Evolutionary conservation across 140 eudicot genomes (phyloP).

Genomic region (Oenanthe javanica): DNA sequence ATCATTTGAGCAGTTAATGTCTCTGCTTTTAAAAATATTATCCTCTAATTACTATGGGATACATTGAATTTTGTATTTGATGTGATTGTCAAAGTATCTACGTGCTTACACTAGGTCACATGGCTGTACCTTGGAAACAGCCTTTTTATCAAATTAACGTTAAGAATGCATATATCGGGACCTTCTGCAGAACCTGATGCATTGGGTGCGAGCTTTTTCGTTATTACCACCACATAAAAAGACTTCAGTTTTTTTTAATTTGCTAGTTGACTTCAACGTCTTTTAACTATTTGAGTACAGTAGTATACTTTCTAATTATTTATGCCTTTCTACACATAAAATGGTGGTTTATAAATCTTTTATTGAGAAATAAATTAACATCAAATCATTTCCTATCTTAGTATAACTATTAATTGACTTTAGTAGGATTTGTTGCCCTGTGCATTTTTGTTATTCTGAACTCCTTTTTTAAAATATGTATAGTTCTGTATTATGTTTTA

Average conservation of each 20-base stretch:
- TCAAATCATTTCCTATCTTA: not conserved
- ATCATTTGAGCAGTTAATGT: not conserved
- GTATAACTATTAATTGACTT: not conserved
- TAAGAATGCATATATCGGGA: not conserved
- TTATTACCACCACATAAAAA: not conserved
- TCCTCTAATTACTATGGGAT: not conserved
- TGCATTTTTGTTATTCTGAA: not conserved
- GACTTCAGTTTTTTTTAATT: not conserved
- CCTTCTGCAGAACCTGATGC: not conserved
- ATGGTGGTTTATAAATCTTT: not conserved
- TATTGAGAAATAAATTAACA: not conserved
- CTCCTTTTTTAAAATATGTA: not conserved
- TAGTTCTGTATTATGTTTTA: too few relatives aligned
- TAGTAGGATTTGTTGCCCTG: not conserved
- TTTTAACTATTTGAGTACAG: not conserved
- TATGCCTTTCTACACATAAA: not conserved
- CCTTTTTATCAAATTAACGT: not conserved
- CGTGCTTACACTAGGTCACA: not conserved
- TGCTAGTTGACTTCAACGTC: not conserved
- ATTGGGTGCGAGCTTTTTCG: not conserved
- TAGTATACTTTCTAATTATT: not conserved
- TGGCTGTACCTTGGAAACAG: not conserved
- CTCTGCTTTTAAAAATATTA: not conserved
- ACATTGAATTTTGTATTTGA: not conserved
- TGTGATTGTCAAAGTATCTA: not conserved